Base-by-base conservation (phyloP, 1,284 basidiomycete genomes). In the Lentinula novae-zelandiae region DNA sequence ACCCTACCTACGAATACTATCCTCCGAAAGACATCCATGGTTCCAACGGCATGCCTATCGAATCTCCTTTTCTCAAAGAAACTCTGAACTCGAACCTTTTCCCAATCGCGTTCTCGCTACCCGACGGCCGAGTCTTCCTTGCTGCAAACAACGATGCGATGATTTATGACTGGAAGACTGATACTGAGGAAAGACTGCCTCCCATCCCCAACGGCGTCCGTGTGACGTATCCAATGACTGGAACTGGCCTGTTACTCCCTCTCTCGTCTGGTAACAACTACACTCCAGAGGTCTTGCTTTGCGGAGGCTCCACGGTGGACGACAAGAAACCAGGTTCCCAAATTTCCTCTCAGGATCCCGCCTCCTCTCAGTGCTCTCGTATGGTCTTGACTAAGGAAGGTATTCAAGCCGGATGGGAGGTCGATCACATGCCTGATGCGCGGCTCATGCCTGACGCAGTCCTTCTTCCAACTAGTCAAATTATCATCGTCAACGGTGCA, bases 41-140 rank as follows among this genome's bases (percentile, higher is more conserved):
- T 20, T 85, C 80, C 3, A 83, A 85, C 59, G 91, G 89, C 40
- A 68, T 89, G 53, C 85, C 86, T 9, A 80, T 92, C 50, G 71
- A 73, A 33, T 71, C 87, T 12, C 77, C 77, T 7, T 93, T 94
- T 72, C 75, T 94, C 5, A 75, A 79, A 62, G 83, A 87, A 60
- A 92, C 90, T 2, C 76, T 95, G 63, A 87, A 87, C 67, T 83
- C 89, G 12, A 95, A 95, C 70, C 78, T 94, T 8, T 95, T 93
- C 67, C 92, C 92, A 0, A 86, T 92, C 63, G 84, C 85, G 3
- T 88, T 90, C 65, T 68, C 78, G 22, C 82, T 95, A n/a, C 89
- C 92, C 3, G 82, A 90, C 65, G 87, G 86, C 1, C 82, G 70
- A 27, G 66, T 94, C 15, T 93, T 95, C 71, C 80, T 94, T 57